A percentile compares a stretch with the other conserved stretches of the same genome.
Evolutionary conservation across 129 eudicot species (phyloP).

Genomic region (Solidago caesia): DNA sequence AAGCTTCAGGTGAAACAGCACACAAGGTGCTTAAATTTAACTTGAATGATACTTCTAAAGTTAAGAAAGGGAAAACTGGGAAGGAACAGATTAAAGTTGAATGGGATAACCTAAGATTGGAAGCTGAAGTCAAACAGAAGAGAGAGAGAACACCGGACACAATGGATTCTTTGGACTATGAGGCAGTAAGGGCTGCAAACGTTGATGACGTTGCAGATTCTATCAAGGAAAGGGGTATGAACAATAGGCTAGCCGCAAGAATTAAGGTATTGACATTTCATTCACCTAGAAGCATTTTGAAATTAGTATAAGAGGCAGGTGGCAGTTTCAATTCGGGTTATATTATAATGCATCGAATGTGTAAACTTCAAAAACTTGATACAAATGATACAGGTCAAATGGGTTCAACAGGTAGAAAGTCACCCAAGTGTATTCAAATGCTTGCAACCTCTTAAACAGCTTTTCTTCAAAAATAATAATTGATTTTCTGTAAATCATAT

Average conservation of each 20-base stretch:
- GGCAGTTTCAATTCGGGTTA: not conserved
- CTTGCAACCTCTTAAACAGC: slow-evolving; percentile 9
- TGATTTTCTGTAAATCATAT: not conserved
- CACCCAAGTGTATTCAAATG: not conserved
- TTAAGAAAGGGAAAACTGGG: slow-evolving; percentile 41
- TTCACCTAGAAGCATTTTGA: slow-evolving; percentile 10
- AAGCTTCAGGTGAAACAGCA: slow-evolving; percentile 28
- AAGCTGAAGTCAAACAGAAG: slow-evolving; percentile 49
- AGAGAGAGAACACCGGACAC: slow-evolving; percentile 59
- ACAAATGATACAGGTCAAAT: not conserved
- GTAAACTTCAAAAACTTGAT: not conserved
- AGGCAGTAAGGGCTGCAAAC: slow-evolving; percentile 69
- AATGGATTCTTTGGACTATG: slow-evolving; percentile 91
- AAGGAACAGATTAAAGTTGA: slow-evolving; percentile 49
- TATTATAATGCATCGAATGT: not conserved
- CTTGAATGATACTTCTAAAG: slow-evolving; percentile 29
- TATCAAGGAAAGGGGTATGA: slow-evolving; percentile 94
- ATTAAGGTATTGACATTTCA: slow-evolving; percentile 52
- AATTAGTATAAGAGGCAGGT: not conserved
- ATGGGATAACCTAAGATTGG: slow-evolving; percentile 73
- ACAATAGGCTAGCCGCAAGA: slow-evolving; percentile 87
- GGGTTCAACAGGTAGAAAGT: not conserved
- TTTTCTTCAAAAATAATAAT: not conserved
- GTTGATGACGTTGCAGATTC: slow-evolving; percentile 75
- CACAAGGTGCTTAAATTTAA: slow-evolving; percentile 38